Evolutionary conservation across 1,284 basidiomycete genomes (phyloP), one percentile per base, ranked within the genome.

Genomic region (Ustilago lituana): DNA sequence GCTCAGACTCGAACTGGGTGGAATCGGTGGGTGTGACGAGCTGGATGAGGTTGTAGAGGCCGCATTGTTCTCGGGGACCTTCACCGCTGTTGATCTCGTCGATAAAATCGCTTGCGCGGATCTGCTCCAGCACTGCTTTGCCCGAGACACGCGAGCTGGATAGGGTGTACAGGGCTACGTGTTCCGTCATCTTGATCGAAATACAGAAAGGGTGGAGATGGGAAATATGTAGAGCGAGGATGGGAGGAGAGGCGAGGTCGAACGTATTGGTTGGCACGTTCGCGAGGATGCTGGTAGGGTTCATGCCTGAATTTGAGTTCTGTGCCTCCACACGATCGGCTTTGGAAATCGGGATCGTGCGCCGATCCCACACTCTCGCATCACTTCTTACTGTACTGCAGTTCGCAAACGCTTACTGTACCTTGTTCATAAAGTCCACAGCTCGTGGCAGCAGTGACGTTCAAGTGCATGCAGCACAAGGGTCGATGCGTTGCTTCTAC

Each of bases 61-160:
- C 59, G 23, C 63, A 69, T 24, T 74, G 54, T 39, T 73, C 66
- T 11, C 68, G 56, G 6, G 64, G 52, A 5, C 58, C 62, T 50
- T 78, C 74, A 29, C 75, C 75, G 31, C 64, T 67, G 33, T 71
- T 67, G 47, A 76, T 52, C 48, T 78, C 77, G 36, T 62, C 59
- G 46, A 78, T 70, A 37, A 63, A 76, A 46, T 72, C 73, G 23
- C 67, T 67, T 1, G 65, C 48, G n/a, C 71, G 63, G 45, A 78
- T 74, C 27, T 65, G 49, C 19, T 49, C 43, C 9, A 75, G 57
- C 11, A 77, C 51, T 5, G 38, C 27, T n/a, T 54, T 40, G 26
- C 57, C 59, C 11, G n/a, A n/a, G n/a, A n/a, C n/a, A n/a, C 41
- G 27, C 12, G 48, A n/a, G 23, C 24, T 22, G 14, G 61, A 65